Conservation (phyloP, 2,329 filamentous ascomycete species). For the Xylaria hypoxylon region DNA sequence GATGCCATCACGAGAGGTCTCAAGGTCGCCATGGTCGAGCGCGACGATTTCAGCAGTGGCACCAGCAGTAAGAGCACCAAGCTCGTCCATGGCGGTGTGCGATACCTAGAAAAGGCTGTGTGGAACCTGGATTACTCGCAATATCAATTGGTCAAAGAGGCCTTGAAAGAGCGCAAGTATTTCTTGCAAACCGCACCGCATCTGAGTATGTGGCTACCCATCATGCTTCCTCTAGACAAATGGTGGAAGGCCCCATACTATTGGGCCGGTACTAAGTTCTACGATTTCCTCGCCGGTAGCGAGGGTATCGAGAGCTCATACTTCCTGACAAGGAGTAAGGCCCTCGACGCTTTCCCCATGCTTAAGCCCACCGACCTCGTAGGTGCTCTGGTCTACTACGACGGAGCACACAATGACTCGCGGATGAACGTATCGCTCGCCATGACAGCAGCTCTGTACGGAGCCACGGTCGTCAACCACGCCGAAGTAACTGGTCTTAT, state of each 20-base stretch:
- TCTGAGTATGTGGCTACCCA: conserved; percentile 78
- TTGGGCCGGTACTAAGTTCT: conserved; percentile 82
- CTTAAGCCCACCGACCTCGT: conserved; percentile 81
- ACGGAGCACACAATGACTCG: conserved; percentile 92
- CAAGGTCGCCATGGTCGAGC: conserved; percentile 77
- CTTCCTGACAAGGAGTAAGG: conserved; percentile 87
- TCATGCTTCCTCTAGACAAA: conserved; percentile 79
- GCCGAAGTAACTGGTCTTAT: conserved; percentile 81
- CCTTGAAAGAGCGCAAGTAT: conserved; percentile 79
- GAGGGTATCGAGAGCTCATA: conserved; percentile 92
- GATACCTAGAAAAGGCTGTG: conserved; percentile 80
- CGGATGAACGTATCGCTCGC: conserved; percentile 91
- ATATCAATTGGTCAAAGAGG: conserved; percentile 77
- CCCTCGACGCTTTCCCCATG: conserved; percentile 89
- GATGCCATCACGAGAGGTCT: conserved; percentile 78
- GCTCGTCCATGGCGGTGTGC: conserved; percentile 79
- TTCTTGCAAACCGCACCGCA: conserved; percentile 81
- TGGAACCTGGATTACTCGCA: conserved; percentile 81
- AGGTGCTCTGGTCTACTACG: conserved; percentile 89
- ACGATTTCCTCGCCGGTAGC: conserved; percentile 85
- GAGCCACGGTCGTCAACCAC: conserved; percentile 84
- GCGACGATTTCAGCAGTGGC: conserved; percentile 79
- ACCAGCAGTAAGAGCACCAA: conserved; percentile 83
- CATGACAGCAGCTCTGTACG: conserved; percentile 89
- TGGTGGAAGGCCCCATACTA: conserved; percentile 85